These are phyloP conservation scores for Calycina herbarum DNA, from an alignment of 2,329 filamentous ascomycete species.

Conservation along the genomic window DNA sequence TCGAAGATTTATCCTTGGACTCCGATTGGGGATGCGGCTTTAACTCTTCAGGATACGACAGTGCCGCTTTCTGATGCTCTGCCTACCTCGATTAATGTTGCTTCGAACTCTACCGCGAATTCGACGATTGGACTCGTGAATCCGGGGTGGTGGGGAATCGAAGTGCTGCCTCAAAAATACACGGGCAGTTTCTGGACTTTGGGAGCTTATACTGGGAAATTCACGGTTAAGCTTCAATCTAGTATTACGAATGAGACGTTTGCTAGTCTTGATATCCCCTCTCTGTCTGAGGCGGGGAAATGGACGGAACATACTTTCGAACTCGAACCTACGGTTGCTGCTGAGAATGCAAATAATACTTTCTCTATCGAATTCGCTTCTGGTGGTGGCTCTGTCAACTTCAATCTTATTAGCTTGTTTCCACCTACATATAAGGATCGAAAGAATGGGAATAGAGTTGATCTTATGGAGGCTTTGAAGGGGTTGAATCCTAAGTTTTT, in stretches of 20 bases:
- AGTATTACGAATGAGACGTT: constrained; percentile 22
- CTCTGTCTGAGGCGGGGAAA: constrained; percentile 15
- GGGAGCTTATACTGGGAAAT: constrained; percentile 27
- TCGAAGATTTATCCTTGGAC: constrained; percentile 46
- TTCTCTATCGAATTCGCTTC: constrained; percentile 46
- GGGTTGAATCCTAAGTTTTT: constrained; percentile 58
- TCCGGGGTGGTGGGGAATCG: constrained; percentile 58
- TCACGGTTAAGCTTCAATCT: constrained; percentile 36
- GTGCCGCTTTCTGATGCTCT: constrained; percentile 31
- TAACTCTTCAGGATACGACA: constrained; percentile 38
- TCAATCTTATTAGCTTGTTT: constrained; percentile 56
- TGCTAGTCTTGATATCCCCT: constrained; percentile 25
- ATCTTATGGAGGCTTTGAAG: constrained; percentile 54
- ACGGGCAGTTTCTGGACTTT: constrained; percentile 33
- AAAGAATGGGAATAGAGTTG: constrained; percentile 55
- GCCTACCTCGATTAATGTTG: constrained; percentile 31
- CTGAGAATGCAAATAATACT: constrained; percentile 49
- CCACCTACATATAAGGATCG: constrained; percentile 59
- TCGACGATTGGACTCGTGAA: constrained; percentile 50
- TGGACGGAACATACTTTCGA: constrained; percentile 31
- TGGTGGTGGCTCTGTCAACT: too few species aligned
- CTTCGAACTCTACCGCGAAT: constrained; percentile 36
- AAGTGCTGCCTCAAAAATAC: constrained; percentile 32
- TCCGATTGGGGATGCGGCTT: constrained; percentile 24
- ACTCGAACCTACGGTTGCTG: constrained; percentile 23